A percentile compares a stretch with the other conserved stretches of the same genome.
Evolutionary conservation across 306 rosid species (phyloP).

Genomic region (Cotoneaster glaucophyllus): DNA sequence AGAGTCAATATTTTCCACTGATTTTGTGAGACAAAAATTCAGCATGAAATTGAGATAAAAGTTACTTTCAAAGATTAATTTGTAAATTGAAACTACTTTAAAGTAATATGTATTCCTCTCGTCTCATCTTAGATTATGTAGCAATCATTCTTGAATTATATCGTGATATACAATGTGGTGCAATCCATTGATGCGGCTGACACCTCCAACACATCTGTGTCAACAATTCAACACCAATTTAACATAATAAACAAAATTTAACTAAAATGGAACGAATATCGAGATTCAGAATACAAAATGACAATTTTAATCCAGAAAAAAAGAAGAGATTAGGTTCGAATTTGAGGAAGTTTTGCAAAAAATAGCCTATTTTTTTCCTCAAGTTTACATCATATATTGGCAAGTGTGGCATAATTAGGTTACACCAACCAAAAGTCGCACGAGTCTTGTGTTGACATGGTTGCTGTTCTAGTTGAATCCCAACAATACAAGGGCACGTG

Average conservation of each 20-base stretch:
- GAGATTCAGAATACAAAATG: no score
- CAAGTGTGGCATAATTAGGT: background rate
- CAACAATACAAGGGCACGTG: slow-evolving; percentile 1
- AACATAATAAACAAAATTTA: no score
- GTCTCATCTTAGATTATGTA: background rate
- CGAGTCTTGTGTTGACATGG: background rate
- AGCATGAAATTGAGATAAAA: background rate
- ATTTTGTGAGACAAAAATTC: background rate
- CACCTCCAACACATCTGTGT: no score
- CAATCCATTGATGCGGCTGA: no score
- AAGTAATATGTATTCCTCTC: background rate
- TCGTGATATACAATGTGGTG: background rate
- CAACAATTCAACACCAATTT: no score
- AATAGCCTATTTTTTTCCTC: background rate
- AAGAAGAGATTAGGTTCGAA: no score
- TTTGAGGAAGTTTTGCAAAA: no score
- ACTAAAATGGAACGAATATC: no score
- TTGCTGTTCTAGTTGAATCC: background rate
- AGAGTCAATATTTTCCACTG: background rate
- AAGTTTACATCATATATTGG: background rate
- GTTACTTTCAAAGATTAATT: background rate
- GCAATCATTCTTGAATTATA: background rate
- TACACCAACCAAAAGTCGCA: background rate
- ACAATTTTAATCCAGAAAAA: no score
- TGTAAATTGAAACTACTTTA: background rate